A percentile compares a stretch with the other conserved stretches of the same genome.
Conservation (phyloP, 2,329 filamentous ascomycete genomes). For the Fonsecaea nubica region DNA sequence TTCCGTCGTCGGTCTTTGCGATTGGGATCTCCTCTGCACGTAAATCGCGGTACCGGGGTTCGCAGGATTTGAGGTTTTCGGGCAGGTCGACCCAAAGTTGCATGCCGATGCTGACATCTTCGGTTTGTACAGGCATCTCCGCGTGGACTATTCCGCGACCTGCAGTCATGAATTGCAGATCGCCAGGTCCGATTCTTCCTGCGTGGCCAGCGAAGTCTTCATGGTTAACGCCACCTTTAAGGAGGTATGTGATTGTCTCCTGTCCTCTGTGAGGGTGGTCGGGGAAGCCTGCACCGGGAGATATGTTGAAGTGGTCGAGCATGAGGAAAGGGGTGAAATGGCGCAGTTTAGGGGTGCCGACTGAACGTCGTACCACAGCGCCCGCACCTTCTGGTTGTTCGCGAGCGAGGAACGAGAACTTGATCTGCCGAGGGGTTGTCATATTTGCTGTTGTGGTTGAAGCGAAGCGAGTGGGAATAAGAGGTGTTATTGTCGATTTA, state of each 20-base stretch:
- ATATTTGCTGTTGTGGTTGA: slow-evolving; percentile 57
- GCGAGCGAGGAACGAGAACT: slow-evolving; percentile 79
- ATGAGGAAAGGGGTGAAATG: slow-evolving; percentile 94
- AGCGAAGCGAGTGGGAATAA: slow-evolving; percentile 15
- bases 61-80: slow-evolving; percentile 78
- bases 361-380: slow-evolving; percentile 82
- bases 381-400: slow-evolving; percentile 90
- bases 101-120: slow-evolving; percentile 84
- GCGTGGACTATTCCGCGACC: slow-evolving; percentile 91
- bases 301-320: slow-evolving; percentile 89
- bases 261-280: slow-evolving; percentile 86
- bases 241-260: slow-evolving; percentile 87
- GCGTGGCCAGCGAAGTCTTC: slow-evolving; percentile 88
- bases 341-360: slow-evolving; percentile 80
- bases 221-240: slow-evolving; percentile 85
- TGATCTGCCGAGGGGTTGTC: slow-evolving; percentile 75
- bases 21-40: slow-evolving; percentile 77
- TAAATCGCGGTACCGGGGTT: slow-evolving; percentile 90
- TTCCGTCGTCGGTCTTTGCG: slow-evolving; percentile 73
- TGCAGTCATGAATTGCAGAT: slow-evolving; percentile 97
- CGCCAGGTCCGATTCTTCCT: slow-evolving; percentile 84
- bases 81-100: slow-evolving; percentile 97
- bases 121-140: slow-evolving; percentile 86
- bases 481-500: slow-evolving; percentile 15
- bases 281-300: slow-evolving; percentile 83